Base-by-base conservation (phyloP, 805 yeast species). In the Kluyveromyces dobzhanskii region DNA sequence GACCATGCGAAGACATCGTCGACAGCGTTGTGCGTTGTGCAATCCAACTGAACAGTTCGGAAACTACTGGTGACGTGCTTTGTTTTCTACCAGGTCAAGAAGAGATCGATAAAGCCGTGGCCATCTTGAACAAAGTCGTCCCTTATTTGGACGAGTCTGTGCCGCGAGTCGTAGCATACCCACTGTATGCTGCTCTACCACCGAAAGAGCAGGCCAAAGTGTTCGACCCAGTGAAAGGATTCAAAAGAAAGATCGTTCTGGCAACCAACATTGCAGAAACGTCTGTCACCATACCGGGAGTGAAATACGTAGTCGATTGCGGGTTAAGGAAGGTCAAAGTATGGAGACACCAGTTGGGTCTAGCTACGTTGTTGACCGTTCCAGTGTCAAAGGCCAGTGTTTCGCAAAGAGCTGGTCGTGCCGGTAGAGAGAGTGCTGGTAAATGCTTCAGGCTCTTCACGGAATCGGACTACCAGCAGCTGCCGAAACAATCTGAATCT, bases 201-300 rank as follows among this genome's bases (percentile, higher is more conserved):
- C 94, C 95, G 12, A 67, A 69, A 3, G 81, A 80, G 46, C 99
- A 92, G 57, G 75, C 80, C 53, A 70, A 72, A 46, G 90, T 87
- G n/a, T 92, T 92, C 49, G 67, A 72, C 16, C 74, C 76, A 17
- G 61, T 82, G 1, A 73, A 78, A 24, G 62, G 71, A n/a, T 70
- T 79, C 50, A 75, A 75, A 52, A 73, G 98, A 47, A 92, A 92
- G 57, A 80, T 92, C 30, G 84, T 92, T 21, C 63, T 92, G 42
- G 86, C 97, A 6, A 92, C 99, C 1, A 92, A 92, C 57, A 87
- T 92, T 49, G 98, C 99, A 0, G 99, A 92, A 65, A 92, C 99
- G 0, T 92, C 98, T 23, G 79, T 92, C 44, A 92, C 99, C 3
- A 92, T 92, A 26, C 79, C 94, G 11, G 98, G 98, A 1, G 92